Conservation (phyloP, 2,329 filamentous ascomycete species). For the Fusarium nodosum region DNA sequence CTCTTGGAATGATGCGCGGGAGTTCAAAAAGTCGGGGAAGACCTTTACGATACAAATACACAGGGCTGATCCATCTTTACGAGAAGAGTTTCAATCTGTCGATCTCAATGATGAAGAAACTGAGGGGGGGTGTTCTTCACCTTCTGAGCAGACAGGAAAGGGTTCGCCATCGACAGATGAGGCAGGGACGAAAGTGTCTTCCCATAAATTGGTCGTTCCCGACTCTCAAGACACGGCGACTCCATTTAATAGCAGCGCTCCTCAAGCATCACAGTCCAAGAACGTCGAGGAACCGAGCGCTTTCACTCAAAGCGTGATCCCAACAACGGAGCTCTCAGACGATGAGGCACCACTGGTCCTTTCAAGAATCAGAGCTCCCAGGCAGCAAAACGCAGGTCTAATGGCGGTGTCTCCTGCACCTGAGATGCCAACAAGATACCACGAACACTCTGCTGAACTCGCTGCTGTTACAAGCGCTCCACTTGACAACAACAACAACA, state of each 20-base stretch:
- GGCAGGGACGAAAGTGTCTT: background rate
- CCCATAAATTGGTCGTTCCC: constrained; percentile 38
- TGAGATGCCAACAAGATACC: background rate
- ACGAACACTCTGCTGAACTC: background rate
- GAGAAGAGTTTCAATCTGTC: constrained; percentile 24
- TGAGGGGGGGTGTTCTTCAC: background rate
- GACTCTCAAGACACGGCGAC: constrained; percentile 51
- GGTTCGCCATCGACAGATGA: background rate
- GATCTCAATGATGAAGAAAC: constrained; percentile 19
- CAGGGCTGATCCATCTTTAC: constrained; percentile 6
- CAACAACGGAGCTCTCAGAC: constrained; percentile 53
- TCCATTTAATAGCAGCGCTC: constrained; percentile 43
- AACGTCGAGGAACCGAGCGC: background rate
- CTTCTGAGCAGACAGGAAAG: background rate
- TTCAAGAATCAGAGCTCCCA: constrained; percentile 20
- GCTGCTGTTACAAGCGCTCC: background rate
- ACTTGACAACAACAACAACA: background rate
- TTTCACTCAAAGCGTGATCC: background rate
- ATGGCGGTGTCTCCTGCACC: background rate
- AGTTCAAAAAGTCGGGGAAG: constrained; percentile 21
- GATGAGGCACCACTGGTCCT: constrained; percentile 54
- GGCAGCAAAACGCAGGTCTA: background rate
- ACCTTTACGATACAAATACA: constrained; percentile 36
- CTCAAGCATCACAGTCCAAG: constrained; percentile 18
- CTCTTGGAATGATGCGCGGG: constrained; percentile 48